Evolutionary conservation across 306 rosid species (phyloP).

Genomic region (Corylus avellana): DNA sequence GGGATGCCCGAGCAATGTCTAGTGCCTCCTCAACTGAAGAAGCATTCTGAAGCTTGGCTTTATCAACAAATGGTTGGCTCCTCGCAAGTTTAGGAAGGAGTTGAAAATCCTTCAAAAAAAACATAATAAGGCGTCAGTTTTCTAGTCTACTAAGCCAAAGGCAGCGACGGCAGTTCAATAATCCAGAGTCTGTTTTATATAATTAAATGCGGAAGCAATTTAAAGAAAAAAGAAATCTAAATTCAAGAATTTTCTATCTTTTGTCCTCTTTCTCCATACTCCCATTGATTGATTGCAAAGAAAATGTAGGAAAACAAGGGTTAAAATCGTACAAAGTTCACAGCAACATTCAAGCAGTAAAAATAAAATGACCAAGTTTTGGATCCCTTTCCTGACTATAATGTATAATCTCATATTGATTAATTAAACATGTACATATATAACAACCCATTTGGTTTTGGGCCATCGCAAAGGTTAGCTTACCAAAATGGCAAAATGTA

Average conservation of each 20-base stretch:
- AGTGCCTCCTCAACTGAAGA: constrained; percentile 84
- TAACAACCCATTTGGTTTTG: background rate
- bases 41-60: constrained; percentile 74
- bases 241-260: background rate
- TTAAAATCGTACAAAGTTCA: background rate
- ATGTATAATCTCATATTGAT: background rate
- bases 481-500: background rate
- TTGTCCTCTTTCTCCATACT: background rate
- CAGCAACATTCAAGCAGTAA: background rate
- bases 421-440: background rate
- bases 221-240: background rate
- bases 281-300: background rate
- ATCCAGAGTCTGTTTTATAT: background rate
- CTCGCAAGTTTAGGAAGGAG: constrained; percentile 86
- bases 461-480: background rate
- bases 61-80: constrained; percentile 72
- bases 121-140: constrained; percentile 17
- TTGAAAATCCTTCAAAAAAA: constrained; percentile 63
- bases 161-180: background rate
- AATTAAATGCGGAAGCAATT: background rate
- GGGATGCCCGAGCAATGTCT: constrained; percentile 56
- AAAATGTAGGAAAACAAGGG: background rate
- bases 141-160: background rate
- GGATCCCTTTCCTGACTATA: background rate
- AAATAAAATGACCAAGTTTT: background rate